These are phyloP conservation scores for Dactylellina sp. DNA, from an alignment of 2,329 filamentous ascomycete species.

Conservation along the genomic window DNA sequence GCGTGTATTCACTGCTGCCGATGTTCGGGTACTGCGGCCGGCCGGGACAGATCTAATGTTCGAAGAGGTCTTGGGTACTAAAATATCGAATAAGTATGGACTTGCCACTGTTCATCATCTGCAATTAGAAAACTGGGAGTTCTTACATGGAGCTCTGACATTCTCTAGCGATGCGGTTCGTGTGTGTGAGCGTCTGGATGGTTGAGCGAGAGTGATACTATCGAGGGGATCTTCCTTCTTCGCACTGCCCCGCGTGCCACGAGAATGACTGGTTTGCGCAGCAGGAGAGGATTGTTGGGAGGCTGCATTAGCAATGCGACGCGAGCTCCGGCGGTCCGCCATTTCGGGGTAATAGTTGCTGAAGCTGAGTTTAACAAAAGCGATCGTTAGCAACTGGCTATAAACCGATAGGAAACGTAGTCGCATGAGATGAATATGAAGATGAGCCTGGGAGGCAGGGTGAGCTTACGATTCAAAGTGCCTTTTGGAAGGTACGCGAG, in stretches of 20 bases:
- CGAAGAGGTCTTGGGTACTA: constrained; percentile 41
- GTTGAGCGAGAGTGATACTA: constrained; percentile 18
- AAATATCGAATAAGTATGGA: too few relatives aligned
- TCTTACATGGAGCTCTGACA: constrained; percentile 25
- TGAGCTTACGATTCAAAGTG: constrained; percentile 47
- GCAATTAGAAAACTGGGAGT: background rate
- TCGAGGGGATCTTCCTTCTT: constrained; percentile 41
- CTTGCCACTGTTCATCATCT: background rate
- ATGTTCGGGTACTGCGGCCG: constrained; percentile 52
- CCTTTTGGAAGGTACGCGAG: constrained; percentile 42
- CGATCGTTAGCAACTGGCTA: constrained; percentile 4
- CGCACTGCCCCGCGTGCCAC: constrained; percentile 34
- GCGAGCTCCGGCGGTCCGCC: constrained; percentile 53
- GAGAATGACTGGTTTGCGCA: constrained; percentile 24
- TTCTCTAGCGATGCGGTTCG: constrained; percentile 45
- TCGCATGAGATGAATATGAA: background rate
- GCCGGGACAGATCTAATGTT: constrained; percentile 43
- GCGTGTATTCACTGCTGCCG: constrained; percentile 44
- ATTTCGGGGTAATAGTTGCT: constrained; percentile 31
- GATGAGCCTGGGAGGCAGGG: too few relatives aligned
- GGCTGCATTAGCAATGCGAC: constrained; percentile 47
- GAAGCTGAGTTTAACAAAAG: constrained; percentile 29
- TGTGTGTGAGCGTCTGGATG: constrained; percentile 43
- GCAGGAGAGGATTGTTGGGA: constrained; percentile 39
- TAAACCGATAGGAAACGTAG: constrained; percentile 1